Conservation (phyloP, 2,329 filamentous ascomycete genomes). For the Exophiala phaeomuriformis region DNA sequence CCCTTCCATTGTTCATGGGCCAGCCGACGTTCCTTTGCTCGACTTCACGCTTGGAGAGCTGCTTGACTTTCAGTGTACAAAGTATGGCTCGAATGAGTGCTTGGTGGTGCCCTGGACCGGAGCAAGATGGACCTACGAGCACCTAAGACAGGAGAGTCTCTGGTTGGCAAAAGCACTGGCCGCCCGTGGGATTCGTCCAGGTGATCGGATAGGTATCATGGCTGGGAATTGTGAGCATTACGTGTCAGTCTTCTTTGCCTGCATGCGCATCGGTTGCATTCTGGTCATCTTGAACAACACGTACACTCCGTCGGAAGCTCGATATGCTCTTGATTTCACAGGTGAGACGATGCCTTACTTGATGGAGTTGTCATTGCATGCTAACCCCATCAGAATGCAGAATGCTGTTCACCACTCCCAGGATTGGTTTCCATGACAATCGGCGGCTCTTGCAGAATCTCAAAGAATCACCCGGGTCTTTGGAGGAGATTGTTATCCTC, state of each 20-base stretch:
- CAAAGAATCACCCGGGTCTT: constrained; percentile 34
- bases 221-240: constrained; percentile 55
- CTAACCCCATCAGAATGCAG: constrained; percentile 51
- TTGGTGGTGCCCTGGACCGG: constrained; percentile 70
- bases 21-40: constrained; percentile 60
- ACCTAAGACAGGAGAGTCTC: constrained; percentile 56
- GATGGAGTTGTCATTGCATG: no score
- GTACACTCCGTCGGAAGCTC: constrained; percentile 65
- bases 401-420: constrained; percentile 64
- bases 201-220: constrained; percentile 68
- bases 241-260: constrained; percentile 64
- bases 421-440: constrained; percentile 61
- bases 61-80: constrained; percentile 61
- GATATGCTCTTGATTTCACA: constrained; percentile 63
- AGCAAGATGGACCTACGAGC: constrained; percentile 63
- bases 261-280: constrained; percentile 57
- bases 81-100: constrained; percentile 59
- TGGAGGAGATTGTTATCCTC: constrained; percentile 54
- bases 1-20: constrained; percentile 57
- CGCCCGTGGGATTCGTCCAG: constrained; percentile 58
- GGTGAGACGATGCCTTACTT: constrained; percentile 40
- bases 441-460: constrained; percentile 51
- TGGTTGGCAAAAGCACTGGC: constrained; percentile 59
- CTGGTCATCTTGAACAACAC: constrained; percentile 77
- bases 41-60: constrained; percentile 67